A percentile compares a stretch with the other conserved stretches of the same genome.
Evolutionary conservation across 495 filamentous ascomycete genomes (phyloP).

Genomic region (Hypoxylon lenormandii): DNA sequence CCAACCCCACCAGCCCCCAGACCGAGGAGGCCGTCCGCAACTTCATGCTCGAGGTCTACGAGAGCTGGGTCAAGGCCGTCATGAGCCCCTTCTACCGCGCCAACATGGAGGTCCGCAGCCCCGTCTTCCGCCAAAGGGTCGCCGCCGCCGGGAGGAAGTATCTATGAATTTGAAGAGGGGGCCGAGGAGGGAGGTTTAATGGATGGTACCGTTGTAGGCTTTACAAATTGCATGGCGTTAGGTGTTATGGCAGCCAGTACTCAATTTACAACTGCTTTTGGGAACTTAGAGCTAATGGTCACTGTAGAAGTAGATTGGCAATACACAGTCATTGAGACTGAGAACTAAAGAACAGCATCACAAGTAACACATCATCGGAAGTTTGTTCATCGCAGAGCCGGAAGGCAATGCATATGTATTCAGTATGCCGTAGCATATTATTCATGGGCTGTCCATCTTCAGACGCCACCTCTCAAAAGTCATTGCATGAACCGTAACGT

Average conservation of each 20-base stretch:
- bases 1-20: slow-evolving; percentile 84
- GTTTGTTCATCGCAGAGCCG: slow-evolving; percentile 18
- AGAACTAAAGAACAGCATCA: slow-evolving; percentile 2
- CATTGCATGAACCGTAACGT: slow-evolving; percentile 43
- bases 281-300: not conserved
- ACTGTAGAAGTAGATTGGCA: not conserved
- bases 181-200: no score
- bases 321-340: not conserved
- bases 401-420: slow-evolving; percentile 35
- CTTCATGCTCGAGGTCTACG: slow-evolving; percentile 94
- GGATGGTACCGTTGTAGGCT: not conserved
- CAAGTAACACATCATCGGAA: not conserved
- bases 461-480: slow-evolving; percentile 36
- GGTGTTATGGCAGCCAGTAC: slow-evolving; percentile 16
- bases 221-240: slow-evolving; percentile 12
- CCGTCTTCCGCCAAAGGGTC: slow-evolving; percentile 83
- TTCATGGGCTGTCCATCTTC: slow-evolving; percentile 22
- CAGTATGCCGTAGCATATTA: slow-evolving; percentile 26
- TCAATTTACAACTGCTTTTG: not conserved
- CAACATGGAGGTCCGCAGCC: slow-evolving; percentile 84
- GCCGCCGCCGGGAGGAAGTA: slow-evolving; percentile 92
- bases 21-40: slow-evolving; percentile 93
- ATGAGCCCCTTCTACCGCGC: slow-evolving; percentile 95
- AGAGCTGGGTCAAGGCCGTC: slow-evolving; percentile 92
- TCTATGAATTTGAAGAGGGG: slow-evolving; percentile 61